A percentile compares a stretch with the other conserved stretches of the same genome.
Evolutionary conservation across 2,329 filamentous ascomycete species (phyloP).

Genomic region (Neopestalotiopsis rosae): DNA sequence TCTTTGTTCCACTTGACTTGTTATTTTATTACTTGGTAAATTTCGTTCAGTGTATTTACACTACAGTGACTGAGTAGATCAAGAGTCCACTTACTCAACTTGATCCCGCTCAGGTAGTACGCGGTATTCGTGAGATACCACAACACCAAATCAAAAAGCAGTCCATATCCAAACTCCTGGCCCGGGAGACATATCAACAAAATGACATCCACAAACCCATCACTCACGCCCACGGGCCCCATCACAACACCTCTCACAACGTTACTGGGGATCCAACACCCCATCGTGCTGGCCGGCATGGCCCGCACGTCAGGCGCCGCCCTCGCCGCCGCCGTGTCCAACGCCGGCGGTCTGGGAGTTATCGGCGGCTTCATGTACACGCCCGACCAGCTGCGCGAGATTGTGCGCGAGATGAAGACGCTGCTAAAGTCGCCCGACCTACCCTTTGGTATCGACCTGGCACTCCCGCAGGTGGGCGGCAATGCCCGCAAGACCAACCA

Average conservation of each 20-base stretch:
- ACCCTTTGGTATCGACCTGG: constrained; percentile 90
- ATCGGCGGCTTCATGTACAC: constrained; percentile 76
- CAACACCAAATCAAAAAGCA: not conserved
- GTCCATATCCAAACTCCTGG: not conserved
- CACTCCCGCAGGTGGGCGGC: constrained; percentile 87
- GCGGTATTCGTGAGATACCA: too few species aligned
- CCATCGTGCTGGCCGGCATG: constrained; percentile 93
- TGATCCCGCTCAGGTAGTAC: too few species aligned
- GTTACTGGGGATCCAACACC: constrained; percentile 84
- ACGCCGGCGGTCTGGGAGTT: constrained; percentile 83
- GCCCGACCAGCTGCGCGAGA: constrained; percentile 74
- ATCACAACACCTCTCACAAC: constrained; percentile 79
- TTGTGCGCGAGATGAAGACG: constrained; percentile 85
- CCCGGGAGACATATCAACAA: not conserved
- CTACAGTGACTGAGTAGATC: not conserved
- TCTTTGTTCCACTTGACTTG: not conserved
- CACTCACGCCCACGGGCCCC: constrained; percentile 36
- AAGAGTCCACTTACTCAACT: too few species aligned
- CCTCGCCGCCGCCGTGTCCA: constrained; percentile 85
- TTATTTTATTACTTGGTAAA: not conserved
- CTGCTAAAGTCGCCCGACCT: constrained; percentile 69
- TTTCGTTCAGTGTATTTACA: not conserved
- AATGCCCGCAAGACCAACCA: constrained; percentile 88
- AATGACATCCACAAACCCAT: constrained; percentile 20
- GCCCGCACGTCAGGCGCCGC: constrained; percentile 79